A percentile compares a stretch with the other conserved stretches of the same genome.
Evolutionary conservation across 1,284 basidiomycete species (phyloP).

Genomic region (Quambalaria eucalypti): DNA sequence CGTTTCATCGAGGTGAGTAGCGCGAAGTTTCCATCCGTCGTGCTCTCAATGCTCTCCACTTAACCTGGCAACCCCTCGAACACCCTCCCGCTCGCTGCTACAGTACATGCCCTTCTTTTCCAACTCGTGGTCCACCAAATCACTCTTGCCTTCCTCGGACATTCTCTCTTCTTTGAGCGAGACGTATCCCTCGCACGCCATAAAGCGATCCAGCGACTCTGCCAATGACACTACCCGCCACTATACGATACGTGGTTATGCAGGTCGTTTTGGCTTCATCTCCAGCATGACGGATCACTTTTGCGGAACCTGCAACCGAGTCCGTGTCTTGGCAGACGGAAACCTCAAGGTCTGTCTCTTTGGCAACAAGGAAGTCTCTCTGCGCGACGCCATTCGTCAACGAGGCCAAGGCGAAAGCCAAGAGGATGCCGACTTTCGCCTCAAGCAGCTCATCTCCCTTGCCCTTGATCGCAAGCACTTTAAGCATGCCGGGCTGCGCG

Average conservation of each 20-base stretch:
- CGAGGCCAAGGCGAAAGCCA: slow-evolving; percentile 11
- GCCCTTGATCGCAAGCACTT: slow-evolving; percentile 69
- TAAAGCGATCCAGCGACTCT: slow-evolving; percentile 51
- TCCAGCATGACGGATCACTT: slow-evolving; percentile 66
- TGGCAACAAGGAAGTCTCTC: slow-evolving; percentile 70
- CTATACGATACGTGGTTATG: slow-evolving; percentile 64
- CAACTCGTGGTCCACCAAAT: slow-evolving; percentile 60
- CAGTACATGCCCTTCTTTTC: slow-evolving; percentile 75
- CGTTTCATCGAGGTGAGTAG: slow-evolving; percentile 64
- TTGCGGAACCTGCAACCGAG: slow-evolving; percentile 71
- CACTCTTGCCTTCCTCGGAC: slow-evolving; percentile 11
- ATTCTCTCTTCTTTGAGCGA: slow-evolving; percentile 20
- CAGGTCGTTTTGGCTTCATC: slow-evolving; percentile 74
- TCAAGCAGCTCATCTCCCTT: slow-evolving; percentile 58
- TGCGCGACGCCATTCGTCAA: slow-evolving; percentile 63
- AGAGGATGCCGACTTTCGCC: slow-evolving; percentile 54
- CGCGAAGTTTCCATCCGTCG: background rate
- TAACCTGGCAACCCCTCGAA: background rate
- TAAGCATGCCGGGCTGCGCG: slow-evolving; percentile 57
- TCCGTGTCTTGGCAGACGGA: slow-evolving; percentile 76
- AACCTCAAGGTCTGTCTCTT: slow-evolving; percentile 84
- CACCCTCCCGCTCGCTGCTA: too few relatives aligned
- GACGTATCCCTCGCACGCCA: slow-evolving; percentile 5
- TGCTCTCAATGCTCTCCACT: slow-evolving; percentile 53
- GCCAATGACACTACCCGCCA: slow-evolving; percentile 71